Base-by-base conservation (phyloP, 805 yeast species). In the Starmerella ratchasimensis region DNA sequence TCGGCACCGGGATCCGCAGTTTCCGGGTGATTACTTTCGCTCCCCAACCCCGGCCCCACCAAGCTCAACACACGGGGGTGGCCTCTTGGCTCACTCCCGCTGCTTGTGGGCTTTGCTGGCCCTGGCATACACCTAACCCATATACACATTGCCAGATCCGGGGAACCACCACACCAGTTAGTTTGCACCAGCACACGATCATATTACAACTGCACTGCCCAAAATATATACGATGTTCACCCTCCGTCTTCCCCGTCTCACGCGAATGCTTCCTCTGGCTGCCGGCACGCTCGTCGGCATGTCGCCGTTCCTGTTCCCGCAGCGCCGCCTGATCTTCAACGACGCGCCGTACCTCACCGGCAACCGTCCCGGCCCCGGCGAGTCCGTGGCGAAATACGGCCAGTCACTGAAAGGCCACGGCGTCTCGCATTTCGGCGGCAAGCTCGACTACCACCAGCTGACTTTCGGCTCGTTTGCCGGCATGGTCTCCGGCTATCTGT, bases 381-480 rank as follows among this genome's bases (percentile, higher is more conserved):
- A 39, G 36, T 43, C 49, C 8, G 14, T 40, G 20, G 46, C 47
- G 13, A 37, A 33, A 35, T 41, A 47, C 19, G 46, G 41, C 4
- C 41, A 41, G 19, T 44, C 45, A 6, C 28, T 34, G 16, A 21
- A 27, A 16, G 44, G 44, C 13, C 31, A 37, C 20, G 52, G 52
- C 16, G 33, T 42, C 26, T 36, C 46, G 21, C 46, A 41, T 17
- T 43, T 45, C 41, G 35, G 36, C 24, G 54, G 54, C 27, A 44
- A 37, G 39, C 57, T 75, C 45, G 69, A 72, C 56, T 76, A 76
- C 51, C 68, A 68, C 48, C 78, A 76, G 49, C 59, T 76, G 49
- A 66, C 80, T 13, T 56, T 73, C 41, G 83, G 83, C 5, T 71
- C 79, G 1, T 60, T 76, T 50, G 60, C 72, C 6, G 82, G 83